phyloP scores from a whole-genome alignment of 2,329 filamentous ascomycete genomes.

The Colletotrichum neosansevieriae region DNA sequence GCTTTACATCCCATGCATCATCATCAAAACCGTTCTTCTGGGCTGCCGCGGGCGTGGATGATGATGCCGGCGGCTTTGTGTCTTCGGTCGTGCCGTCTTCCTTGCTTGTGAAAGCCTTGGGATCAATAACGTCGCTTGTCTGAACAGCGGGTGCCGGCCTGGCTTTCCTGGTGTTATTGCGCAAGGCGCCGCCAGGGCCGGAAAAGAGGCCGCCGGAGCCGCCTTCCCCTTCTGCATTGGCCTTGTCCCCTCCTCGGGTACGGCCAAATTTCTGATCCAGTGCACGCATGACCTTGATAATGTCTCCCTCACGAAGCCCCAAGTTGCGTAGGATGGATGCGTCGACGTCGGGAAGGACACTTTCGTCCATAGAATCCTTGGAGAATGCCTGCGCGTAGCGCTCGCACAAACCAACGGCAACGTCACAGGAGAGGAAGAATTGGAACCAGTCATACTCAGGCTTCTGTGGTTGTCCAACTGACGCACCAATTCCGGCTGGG shows the following conservation, averaged over 20 bases:
- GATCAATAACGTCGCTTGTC: constrained; percentile 86
- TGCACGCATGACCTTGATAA: constrained; percentile 92
- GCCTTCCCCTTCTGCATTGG: constrained; percentile 60
- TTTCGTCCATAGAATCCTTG: constrained; percentile 96
- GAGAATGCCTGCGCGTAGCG: constrained; percentile 91
- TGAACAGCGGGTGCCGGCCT: constrained; percentile 88
- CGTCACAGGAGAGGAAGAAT: constrained; percentile 94
- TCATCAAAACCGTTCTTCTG: constrained; percentile 81
- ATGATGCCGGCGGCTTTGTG: constrained; percentile 27
- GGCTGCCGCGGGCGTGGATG: not conserved
- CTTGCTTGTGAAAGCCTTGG: constrained; percentile 83
- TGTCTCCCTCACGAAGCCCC: constrained; percentile 95
- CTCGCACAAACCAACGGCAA: constrained; percentile 93
- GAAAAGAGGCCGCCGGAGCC: constrained; percentile 78
- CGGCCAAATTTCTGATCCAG: constrained; percentile 85
- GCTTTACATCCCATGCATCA: constrained; percentile 97
- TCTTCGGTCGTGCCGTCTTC: constrained; percentile 58
- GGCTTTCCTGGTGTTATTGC: constrained; percentile 95
- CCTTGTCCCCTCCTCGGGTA: constrained; percentile 68
- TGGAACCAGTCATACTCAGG: constrained; percentile 98
- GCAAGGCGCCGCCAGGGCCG: constrained; percentile 88
- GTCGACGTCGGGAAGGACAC: constrained; percentile 89
- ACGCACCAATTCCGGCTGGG: constrained; percentile 61
- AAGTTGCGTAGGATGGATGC: constrained; percentile 84
- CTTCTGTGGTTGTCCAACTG: constrained; percentile 69